These are phyloP conservation scores for Scheffersomyces titani DNA, from an alignment of 1,139 yeast species.

Conservation along the genomic window DNA sequence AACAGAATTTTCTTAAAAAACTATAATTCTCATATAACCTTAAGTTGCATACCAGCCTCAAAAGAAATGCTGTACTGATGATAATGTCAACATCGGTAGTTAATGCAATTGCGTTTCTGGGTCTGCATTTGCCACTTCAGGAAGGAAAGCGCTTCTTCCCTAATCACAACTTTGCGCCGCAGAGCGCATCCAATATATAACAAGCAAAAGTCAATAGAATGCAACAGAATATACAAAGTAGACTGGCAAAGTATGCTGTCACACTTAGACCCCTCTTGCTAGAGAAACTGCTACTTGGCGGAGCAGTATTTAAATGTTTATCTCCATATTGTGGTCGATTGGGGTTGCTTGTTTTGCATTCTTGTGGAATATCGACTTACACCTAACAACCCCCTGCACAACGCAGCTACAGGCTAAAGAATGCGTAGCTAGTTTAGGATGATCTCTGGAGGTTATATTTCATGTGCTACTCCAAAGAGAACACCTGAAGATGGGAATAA, in stretches of 20 bases:
- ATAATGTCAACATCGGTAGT: background rate
- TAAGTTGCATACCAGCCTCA: background rate
- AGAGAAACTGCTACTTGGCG: too few species aligned
- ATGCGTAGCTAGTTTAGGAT: background rate
- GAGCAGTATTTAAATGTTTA: background rate
- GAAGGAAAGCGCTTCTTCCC: background rate
- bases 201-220: too few species aligned
- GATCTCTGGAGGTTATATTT: background rate
- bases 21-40: background rate
- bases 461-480: background rate
- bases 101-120: background rate
- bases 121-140: background rate
- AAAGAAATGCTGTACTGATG: background rate
- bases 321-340: background rate
- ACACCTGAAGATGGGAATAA: background rate
- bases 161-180: background rate
- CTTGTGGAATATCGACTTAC: background rate
- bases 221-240: background rate
- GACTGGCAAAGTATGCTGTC: too few species aligned
- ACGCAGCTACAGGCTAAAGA: background rate
- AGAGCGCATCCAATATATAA: background rate
- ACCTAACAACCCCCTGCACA: background rate
- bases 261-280: too few species aligned
- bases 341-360: background rate
- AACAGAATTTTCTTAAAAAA: background rate